Conservation (phyloP, 176 grass and related monocot genomes). For the Chrysopogon serrulatus region DNA sequence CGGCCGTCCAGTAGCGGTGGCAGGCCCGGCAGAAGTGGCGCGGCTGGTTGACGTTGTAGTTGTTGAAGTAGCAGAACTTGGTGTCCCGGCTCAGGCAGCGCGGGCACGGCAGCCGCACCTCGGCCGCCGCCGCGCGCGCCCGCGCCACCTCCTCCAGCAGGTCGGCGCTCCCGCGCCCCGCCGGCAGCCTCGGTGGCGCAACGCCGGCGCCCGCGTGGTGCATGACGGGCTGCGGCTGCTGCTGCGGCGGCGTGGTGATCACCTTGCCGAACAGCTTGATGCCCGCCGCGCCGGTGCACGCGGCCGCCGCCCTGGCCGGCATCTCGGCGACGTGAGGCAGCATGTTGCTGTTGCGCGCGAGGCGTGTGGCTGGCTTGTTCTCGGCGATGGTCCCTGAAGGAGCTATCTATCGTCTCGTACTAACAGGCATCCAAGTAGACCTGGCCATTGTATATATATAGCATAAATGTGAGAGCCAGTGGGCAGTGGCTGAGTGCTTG, state of each 20-base stretch:
- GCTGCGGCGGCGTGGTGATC: background rate
- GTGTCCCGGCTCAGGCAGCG: conserved; percentile 54
- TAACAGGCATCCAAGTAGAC: background rate
- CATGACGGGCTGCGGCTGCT: background rate
- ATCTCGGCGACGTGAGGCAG: conserved; percentile 2
- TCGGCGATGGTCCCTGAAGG: background rate
- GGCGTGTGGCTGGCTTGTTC: background rate
- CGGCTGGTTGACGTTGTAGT: conserved; percentile 67
- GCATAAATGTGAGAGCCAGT: too few relatives aligned
- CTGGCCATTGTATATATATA: background rate
- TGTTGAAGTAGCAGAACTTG: conserved; percentile 81
- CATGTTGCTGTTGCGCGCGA: background rate
- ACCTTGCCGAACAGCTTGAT: conserved; percentile 32
- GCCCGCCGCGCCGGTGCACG: conserved; percentile 1
- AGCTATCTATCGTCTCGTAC: background rate
- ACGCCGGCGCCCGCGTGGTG: background rate
- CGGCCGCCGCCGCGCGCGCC: conserved; percentile 9
- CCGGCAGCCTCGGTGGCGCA: background rate
- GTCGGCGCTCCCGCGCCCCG: conserved; percentile 10
- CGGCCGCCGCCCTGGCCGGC: background rate
- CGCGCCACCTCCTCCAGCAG: conserved; percentile 21
- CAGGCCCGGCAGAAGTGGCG: conserved; percentile 78
- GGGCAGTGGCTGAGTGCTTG: background rate
- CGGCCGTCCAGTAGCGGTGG: conserved; percentile 91
- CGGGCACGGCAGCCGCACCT: conserved; percentile 43